Base-by-base conservation (phyloP, 768 basidiomycete species). In the Suillus sp. region DNA sequence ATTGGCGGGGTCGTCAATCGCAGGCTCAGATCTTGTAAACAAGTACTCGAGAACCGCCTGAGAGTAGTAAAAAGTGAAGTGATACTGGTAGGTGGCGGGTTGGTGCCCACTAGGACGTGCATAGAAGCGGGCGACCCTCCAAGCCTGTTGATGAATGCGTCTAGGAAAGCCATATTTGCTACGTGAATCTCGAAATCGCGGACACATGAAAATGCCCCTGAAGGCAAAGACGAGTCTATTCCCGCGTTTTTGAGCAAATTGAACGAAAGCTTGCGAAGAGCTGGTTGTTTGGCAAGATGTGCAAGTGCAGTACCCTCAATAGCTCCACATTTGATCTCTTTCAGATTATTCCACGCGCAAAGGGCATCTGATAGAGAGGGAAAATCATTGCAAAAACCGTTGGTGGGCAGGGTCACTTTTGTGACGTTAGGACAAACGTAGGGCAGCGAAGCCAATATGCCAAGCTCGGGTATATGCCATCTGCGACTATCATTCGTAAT, bases 381-480 rank as follows among this genome's bases (percentile, higher is more conserved):
- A 16, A 57, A 56, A 58, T 13, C 16, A 14, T 34, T 18, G 13
- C 18, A n/a, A 10, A 30, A 48, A 20, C 22, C n/a, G 4, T 59
- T 25, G 14, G 27, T 34, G 37, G 56, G 58, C 20, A 42, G 45
- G 11, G 59, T 47, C 38, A 60, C 57, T 13, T 47, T 14, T 14
- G 56, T 61, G 10, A 62, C 34, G 22, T 62, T 37, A 6, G 62
- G 62, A 35, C n/a, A 62, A 10, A 62, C 9, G 13, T 60, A 47
- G 25, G 45, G 56, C 38, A 62, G 43, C 10, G 62, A 62, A 43
- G 42, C 32, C 35, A 62, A 48, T 43, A 61, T 61, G 35, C 58
- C 30, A 13, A 35, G 30, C 38, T 61, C 62, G 14, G 43, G 48
- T 25, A 42, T 18, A 13, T 18, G 20, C 62, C 57, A 62, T 43